These are phyloP conservation scores for Adansonia gregorii DNA, from an alignment of 441 rosid species.

Conservation along the genomic window DNA sequence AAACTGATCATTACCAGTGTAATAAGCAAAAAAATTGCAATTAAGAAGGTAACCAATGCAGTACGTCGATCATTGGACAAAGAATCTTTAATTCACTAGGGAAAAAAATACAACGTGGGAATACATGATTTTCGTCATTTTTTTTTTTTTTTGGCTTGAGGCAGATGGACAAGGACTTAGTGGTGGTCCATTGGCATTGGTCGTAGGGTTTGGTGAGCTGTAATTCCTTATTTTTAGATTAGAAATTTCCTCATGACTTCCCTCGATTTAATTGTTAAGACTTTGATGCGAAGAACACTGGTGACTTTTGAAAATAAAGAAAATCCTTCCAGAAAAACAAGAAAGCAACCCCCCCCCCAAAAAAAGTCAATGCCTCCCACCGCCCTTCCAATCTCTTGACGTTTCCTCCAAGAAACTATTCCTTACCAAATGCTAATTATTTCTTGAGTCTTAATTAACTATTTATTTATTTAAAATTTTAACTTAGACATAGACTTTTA, in stretches of 20 bases:
- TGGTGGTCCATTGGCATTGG: neutral
- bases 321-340: too few relatives aligned
- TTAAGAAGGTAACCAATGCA: too few relatives aligned
- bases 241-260: neutral
- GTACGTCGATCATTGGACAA: too few relatives aligned
- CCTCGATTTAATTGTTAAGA: neutral
- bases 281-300: neutral
- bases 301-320: neutral
- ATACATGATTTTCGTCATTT: neutral
- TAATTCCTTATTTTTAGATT: too few relatives aligned
- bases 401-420: constrained; percentile 6
- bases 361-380: constrained; percentile 16
- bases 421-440: too few relatives aligned
- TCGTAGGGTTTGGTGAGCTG: neutral
- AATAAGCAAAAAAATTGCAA: too few relatives aligned
- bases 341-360: too few relatives aligned
- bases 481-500: too few relatives aligned
- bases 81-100: too few relatives aligned
- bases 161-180: neutral
- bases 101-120: neutral
- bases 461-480: too few relatives aligned
- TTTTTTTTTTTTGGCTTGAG: neutral
- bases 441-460: too few relatives aligned
- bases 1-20: too few relatives aligned
- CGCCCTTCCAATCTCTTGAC: constrained; percentile 13